phyloP scores from a whole-genome alignment of 129 eudicot genomes.

The Scalesia atractyloides region DNA sequence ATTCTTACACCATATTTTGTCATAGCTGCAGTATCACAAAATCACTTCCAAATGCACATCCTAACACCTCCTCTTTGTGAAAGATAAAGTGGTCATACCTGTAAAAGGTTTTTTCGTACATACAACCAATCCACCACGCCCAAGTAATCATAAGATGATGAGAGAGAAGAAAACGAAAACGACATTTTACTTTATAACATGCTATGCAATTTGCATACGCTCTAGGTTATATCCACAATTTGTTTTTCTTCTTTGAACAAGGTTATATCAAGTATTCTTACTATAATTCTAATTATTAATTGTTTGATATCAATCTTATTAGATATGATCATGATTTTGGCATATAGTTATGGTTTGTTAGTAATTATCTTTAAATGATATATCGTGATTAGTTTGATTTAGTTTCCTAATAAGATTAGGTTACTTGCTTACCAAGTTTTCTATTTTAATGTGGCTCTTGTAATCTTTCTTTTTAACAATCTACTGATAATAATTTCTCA shows the following conservation, averaged over 20 bases:
- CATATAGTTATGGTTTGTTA: not conserved
- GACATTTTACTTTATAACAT: conserved; percentile 30
- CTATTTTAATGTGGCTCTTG: not conserved
- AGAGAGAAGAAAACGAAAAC: conserved; percentile 30
- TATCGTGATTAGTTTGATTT: conserved; percentile 3
- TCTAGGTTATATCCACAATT: conserved; percentile 10
- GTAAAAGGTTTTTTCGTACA: not conserved
- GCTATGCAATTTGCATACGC: conserved; percentile 9
- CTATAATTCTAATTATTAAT: not conserved
- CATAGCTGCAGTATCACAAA: not conserved
- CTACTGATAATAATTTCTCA: not conserved
- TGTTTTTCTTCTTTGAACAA: conserved; percentile 21
- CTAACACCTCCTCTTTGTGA: not conserved
- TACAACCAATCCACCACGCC: conserved; percentile 17
- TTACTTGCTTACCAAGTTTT: conserved; percentile 1
- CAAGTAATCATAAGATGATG: conserved; percentile 29
- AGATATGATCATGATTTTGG: not conserved
- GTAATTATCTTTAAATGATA: not conserved
- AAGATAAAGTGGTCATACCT: not conserved
- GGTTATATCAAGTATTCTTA: not conserved
- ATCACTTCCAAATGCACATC: not conserved
- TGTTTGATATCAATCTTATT: not conserved
- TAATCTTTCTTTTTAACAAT: not conserved
- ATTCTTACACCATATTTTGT: not conserved
- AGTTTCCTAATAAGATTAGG: not conserved